A percentile compares a stretch with the other conserved stretches of the same genome.
phyloP scores from a whole-genome alignment of 208 protist genomes.

The Phytomonas sp. region DNA sequence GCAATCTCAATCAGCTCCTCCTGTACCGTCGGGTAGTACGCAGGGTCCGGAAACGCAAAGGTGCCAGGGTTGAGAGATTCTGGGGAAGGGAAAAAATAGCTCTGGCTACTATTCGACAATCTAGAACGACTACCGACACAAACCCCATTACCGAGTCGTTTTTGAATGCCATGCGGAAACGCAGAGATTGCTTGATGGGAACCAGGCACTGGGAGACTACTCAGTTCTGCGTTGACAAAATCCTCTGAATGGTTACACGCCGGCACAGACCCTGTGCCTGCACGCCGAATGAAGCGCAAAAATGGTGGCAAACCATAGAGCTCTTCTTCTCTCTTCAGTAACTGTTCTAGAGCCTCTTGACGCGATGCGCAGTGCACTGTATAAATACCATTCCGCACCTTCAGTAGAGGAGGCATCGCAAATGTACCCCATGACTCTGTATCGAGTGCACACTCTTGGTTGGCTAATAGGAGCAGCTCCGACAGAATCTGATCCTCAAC shows the following conservation, averaged over 20 bases:
- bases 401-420: constrained; percentile 27
- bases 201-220: not conserved
- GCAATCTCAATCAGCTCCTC: constrained; percentile 65
- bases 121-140: not conserved
- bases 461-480: constrained; percentile 23
- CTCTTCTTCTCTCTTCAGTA: constrained; percentile 41
- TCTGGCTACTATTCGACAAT: constrained; percentile 1
- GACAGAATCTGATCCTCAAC: constrained; percentile 27
- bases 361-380: constrained; percentile 39
- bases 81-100: constrained; percentile 45
- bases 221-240: not conserved
- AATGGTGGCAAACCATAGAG: constrained; percentile 83
- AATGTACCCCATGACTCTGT: constrained; percentile 43
- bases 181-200: not conserved
- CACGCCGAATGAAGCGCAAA: constrained; percentile 63
- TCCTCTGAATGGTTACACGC: not conserved
- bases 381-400: constrained; percentile 49
- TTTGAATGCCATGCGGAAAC: not conserved
- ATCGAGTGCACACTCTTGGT: constrained; percentile 20
- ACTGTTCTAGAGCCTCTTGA: constrained; percentile 17
- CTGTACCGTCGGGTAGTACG: constrained; percentile 52
- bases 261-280: not conserved
- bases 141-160: constrained; percentile 3
- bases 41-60: constrained; percentile 31
- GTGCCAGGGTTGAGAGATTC: constrained; percentile 32